Evolutionary conservation across 192 early-diverging fungal genomes (phyloP).

Genomic region (Linnemannia hyalina): DNA sequence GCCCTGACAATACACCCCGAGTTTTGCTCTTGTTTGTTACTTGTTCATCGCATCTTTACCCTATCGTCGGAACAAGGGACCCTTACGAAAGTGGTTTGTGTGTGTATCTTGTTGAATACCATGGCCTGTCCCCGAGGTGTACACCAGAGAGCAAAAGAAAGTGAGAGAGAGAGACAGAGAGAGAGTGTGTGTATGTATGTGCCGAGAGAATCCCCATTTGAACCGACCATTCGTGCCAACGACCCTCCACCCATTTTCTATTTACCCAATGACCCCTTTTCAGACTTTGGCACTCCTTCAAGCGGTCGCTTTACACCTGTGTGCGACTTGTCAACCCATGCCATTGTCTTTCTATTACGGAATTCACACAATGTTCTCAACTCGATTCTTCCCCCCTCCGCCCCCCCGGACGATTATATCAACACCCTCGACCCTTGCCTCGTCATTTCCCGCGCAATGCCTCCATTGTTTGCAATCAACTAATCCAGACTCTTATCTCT

Average conservation of each 20-base stretch:
- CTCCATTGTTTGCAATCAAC: too few relatives aligned
- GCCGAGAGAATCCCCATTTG: conserved; percentile 2
- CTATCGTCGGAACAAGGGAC: not conserved
- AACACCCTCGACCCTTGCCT: too few relatives aligned
- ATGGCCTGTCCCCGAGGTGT: not conserved
- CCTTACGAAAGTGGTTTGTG: not conserved
- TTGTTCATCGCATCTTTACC: not conserved
- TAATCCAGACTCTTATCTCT: too few relatives aligned
- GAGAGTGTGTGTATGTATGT: not conserved
- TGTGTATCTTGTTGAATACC: not conserved
- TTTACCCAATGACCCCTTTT: not conserved
- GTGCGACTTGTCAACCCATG: not conserved
- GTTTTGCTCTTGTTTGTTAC: not conserved
- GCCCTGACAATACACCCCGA: not conserved
- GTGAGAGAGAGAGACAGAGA: too few relatives aligned
- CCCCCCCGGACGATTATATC: too few relatives aligned
- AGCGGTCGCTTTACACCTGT: not conserved
- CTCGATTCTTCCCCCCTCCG: too few relatives aligned
- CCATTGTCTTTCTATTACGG: not conserved
- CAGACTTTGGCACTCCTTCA: not conserved
- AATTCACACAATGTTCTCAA: too few relatives aligned
- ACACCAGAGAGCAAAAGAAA: too few relatives aligned
- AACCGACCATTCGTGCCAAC: conserved; percentile 1
- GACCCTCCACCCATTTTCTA: not conserved
- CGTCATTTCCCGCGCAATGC: too few relatives aligned